Evolutionary conservation across 2,329 filamentous ascomycete species (phyloP).

Genomic region (Microcera coccophila): DNA sequence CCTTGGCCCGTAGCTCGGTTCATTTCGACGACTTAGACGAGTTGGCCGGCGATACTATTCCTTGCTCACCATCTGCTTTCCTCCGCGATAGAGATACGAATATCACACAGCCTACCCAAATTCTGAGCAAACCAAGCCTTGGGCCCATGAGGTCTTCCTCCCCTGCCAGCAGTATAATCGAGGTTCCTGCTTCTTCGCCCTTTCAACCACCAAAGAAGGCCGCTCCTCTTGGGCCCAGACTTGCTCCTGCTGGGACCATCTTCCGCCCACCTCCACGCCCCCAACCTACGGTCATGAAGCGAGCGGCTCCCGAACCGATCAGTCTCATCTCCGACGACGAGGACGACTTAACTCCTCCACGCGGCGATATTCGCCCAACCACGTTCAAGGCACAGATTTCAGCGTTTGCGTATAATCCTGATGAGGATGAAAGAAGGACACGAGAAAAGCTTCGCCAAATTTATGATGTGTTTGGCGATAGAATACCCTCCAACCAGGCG

Average conservation of each 20-base stretch:
- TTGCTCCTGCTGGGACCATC: conserved; percentile 72
- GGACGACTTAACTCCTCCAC: conserved; percentile 43
- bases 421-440: conserved; percentile 35
- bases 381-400: conserved; percentile 43
- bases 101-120: conserved; percentile 46
- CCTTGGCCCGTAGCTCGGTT: conserved; percentile 21
- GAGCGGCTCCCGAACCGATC: conserved; percentile 40
- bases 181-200: conserved; percentile 88
- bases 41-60: conserved; percentile 43
- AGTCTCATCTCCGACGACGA: conserved; percentile 51
- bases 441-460: conserved; percentile 34
- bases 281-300: conserved; percentile 29
- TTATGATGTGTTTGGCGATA: conserved; percentile 33
- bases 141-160: conserved; percentile 38
- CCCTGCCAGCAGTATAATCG: conserved; percentile 51
- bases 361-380: conserved; percentile 62
- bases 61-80: conserved; percentile 40
- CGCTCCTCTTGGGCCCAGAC: conserved; percentile 47
- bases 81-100: conserved; percentile 25
- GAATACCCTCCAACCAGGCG: conserved; percentile 28
- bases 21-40: conserved; percentile 43
- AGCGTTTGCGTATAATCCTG: conserved; percentile 47
- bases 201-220: conserved; percentile 42
- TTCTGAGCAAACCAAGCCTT: conserved; percentile 40
- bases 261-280: conserved; percentile 52